Evolutionary conservation across 805 yeast species (phyloP), one percentile per base, ranked within the genome.

Genomic region (Myxozyma melibiosi): DNA sequence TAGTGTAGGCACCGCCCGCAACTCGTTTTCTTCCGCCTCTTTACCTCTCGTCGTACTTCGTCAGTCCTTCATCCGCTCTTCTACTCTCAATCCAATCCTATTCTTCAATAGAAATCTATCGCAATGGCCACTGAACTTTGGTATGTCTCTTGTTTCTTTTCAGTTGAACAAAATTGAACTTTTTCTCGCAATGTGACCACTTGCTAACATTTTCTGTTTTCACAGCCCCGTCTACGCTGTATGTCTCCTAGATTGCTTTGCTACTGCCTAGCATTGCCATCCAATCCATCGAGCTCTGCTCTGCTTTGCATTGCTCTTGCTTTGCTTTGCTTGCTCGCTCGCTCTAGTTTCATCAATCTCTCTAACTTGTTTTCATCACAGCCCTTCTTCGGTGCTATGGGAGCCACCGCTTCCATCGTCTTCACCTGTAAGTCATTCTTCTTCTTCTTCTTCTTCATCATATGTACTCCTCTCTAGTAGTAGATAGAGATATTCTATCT

Each of bases 371-470:
- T 27, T 13, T 13, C 18, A 31, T 57, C 28, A 18, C 78, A 82
- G 75, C 99, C 99, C 74, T 94, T 94, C 82, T 94, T 94, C 76
- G 99, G 99, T 71, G 92, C 97, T 67, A 89, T 94, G 72, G 99
- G 99, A 74, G 95, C 99, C 82, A 96, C 99, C 58, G 90, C 98
- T 53, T 97, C 99, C 75, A 94, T 94, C 73, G 90, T 95, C 72
- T 94, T 94, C 84, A 91, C 99, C 75, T 90, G 97, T 63, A 31
- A 33, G 68, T 57, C 14, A n/a, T 9, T 13, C 9, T n/a, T 11
- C 37, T 14, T 48, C 16, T 35, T 25, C 22, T 11, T 7, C 9
- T 16, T n/a, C 4, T 30, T 16, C 27, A n/a, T n/a, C n/a, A n/a
- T n/a, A n/a, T n/a, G n/a, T n/a, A n/a, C n/a, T n/a, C n/a, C n/a